A percentile compares a stretch with the other conserved stretches of the same genome.
phyloP scores from a whole-genome alignment of 108 stramenopile species.

The Aureococcus anophagefferens region DNA sequence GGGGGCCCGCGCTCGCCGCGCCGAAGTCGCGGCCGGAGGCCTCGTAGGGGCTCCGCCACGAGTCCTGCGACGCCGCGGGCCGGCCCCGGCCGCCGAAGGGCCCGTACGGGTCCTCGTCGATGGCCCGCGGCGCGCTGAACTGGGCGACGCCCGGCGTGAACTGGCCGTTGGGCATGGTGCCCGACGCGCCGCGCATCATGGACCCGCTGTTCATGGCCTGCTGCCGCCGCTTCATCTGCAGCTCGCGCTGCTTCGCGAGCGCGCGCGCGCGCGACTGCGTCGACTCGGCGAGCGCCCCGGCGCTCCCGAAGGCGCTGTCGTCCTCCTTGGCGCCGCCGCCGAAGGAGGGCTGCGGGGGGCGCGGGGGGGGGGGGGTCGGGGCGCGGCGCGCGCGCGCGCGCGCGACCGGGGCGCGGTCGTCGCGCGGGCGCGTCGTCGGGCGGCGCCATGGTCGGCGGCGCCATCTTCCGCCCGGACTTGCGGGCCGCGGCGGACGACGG shows the following conservation, averaged over 20 bases:
- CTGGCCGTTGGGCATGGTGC: neutral
- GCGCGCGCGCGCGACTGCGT: conserved; percentile 7
- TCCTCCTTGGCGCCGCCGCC: neutral
- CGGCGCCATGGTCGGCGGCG: neutral
- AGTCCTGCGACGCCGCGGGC: neutral
- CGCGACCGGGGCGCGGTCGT: no score
- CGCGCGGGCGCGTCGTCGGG: neutral
- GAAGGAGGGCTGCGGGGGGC: no score
- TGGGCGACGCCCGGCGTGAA: conserved; percentile 13
- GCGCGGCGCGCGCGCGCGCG: no score
- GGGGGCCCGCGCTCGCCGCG: no score
- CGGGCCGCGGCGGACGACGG: no score
- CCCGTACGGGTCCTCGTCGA: neutral
- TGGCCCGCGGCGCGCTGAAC: conserved; percentile 7
- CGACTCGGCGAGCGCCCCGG: neutral
- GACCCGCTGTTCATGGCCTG: neutral
- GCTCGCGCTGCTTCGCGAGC: conserved; percentile 8
- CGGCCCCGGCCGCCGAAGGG: neutral
- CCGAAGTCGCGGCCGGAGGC: no score
- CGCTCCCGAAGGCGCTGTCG: neutral
- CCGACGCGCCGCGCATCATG: conserved; percentile 5
- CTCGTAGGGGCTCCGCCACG: no score
- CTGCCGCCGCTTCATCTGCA: conserved; percentile 7
- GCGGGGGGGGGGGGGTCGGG: no score
- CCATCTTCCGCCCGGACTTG: neutral